Conservation (phyloP, 352 stramenopile species). For the Ochromonadaceae sp. region DNA sequence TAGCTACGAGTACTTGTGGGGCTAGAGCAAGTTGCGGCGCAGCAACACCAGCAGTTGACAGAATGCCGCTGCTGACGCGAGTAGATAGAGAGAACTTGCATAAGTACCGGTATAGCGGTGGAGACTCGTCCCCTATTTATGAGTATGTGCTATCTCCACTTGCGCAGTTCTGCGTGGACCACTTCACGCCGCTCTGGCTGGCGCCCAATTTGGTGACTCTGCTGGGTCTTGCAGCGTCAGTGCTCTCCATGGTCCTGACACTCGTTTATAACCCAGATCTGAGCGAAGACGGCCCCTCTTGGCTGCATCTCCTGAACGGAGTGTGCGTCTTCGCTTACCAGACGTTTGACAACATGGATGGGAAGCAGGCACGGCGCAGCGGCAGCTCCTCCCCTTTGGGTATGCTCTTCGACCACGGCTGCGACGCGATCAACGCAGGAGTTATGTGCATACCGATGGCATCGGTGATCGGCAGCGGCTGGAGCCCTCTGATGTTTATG, state of each 20-base stretch:
- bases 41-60: no score
- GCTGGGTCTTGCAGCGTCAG: constrained; percentile 35
- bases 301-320: constrained; percentile 47
- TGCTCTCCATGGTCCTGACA: constrained; percentile 24
- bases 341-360: constrained; percentile 95
- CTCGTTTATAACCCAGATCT: constrained; percentile 21
- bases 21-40: no score
- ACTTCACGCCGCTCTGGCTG: constrained; percentile 37
- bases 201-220: constrained; percentile 57
- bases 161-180: constrained; percentile 42
- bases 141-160: constrained; percentile 40
- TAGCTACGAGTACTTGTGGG: no score
- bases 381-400: constrained; percentile 79
- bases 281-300: constrained; percentile 24
- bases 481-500: constrained; percentile 52
- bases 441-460: constrained; percentile 32
- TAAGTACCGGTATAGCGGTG: constrained; percentile 9
- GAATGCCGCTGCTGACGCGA: background rate
- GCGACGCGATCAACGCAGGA: constrained; percentile 56
- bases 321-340: constrained; percentile 69
- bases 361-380: constrained; percentile 89
- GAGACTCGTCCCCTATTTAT: constrained; percentile 8
- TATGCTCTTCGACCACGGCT: constrained; percentile 94
- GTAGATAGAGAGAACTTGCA: background rate
- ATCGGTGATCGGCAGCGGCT: constrained; percentile 36